Evolutionary conservation across 2,329 filamentous ascomycete genomes (phyloP).

Genomic region (Stagonosporopsis chrysanthemi): DNA sequence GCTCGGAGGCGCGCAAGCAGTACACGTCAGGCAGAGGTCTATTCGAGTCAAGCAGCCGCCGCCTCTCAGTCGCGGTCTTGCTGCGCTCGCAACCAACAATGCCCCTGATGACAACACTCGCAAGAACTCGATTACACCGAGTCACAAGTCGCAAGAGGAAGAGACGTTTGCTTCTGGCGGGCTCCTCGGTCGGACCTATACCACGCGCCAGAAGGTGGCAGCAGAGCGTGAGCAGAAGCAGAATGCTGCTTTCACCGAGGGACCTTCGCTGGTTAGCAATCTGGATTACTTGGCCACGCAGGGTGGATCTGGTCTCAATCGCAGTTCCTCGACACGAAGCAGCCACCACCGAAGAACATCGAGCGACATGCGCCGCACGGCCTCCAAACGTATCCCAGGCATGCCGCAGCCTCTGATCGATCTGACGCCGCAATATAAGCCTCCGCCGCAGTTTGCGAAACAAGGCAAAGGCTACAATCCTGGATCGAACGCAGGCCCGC

Average conservation of each 20-base stretch:
- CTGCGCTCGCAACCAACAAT: conserved; percentile 27
- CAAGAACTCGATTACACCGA: conserved; percentile 34
- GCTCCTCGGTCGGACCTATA: conserved; percentile 60
- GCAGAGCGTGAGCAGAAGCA: conserved; percentile 49
- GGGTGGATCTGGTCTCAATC: conserved; percentile 37
- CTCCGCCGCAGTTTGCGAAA: conserved; percentile 66
- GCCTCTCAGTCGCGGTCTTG: conserved; percentile 39
- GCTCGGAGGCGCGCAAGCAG: conserved; percentile 33
- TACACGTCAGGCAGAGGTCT: conserved; percentile 49
- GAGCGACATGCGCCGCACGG: conserved; percentile 54
- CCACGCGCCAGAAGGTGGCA: conserved; percentile 52
- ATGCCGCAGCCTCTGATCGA: conserved; percentile 71
- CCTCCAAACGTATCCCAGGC: conserved; percentile 51
- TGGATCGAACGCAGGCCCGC: conserved; percentile 48
- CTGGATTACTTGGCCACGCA: conserved; percentile 38
- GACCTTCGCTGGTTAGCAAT: conserved; percentile 64
- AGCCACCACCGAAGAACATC: conserved; percentile 42
- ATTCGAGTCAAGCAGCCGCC: conserved; percentile 48
- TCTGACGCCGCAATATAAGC: conserved; percentile 69
- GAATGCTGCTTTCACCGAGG: conserved; percentile 61
- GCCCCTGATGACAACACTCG: conserved; percentile 26
- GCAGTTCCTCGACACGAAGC: conserved; percentile 44
- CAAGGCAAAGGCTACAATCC: conserved; percentile 60
- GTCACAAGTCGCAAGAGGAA: conserved; percentile 34
- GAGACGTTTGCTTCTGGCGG: conserved; percentile 57